These are phyloP conservation scores for Selaginella tamariscina DNA, from an alignment of 75 land plant genomes.

Conservation along the genomic window DNA sequence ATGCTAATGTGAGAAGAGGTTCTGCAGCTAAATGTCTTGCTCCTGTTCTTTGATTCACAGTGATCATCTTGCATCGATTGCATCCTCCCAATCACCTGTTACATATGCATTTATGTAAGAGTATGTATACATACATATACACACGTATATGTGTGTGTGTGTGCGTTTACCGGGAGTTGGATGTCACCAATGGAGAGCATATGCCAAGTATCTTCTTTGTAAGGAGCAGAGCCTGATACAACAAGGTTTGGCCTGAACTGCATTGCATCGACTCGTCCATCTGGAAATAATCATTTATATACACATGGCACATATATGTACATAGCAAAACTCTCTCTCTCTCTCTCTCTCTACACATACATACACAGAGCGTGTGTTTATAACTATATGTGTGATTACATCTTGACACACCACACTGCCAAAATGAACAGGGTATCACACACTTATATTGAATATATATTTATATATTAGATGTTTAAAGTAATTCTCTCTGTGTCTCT, in stretches of 20 bases:
- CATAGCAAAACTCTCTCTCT: no score
- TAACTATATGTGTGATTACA: no score
- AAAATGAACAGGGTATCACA: no score
- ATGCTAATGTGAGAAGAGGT: conserved; percentile 76
- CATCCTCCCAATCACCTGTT: conserved; percentile 64
- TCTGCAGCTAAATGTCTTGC: conserved; percentile 33
- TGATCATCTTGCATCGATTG: conserved; percentile 90
- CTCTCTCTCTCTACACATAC: no score
- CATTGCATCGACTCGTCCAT: conserved; percentile 48
- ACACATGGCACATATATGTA: no score
- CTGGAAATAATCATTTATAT: no score
- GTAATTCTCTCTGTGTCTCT: no score
- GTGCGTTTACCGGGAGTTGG: conserved; percentile 44
- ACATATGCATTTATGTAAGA: conserved; percentile 1
- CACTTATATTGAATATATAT: no score
- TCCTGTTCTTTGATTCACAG: conserved; percentile 39
- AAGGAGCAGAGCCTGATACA: conserved; percentile 55
- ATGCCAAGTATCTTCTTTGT: conserved; percentile 78
- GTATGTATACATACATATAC: not conserved
- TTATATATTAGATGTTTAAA: no score
- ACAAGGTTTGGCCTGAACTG: conserved; percentile 89
- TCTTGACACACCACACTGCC: no score
- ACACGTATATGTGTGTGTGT: no score
- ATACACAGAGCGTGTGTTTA: no score
- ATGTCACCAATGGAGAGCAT: conserved; percentile 39